phyloP scores from a whole-genome alignment of 345 rosid genomes.

The Ceriops zippeliana region DNA sequence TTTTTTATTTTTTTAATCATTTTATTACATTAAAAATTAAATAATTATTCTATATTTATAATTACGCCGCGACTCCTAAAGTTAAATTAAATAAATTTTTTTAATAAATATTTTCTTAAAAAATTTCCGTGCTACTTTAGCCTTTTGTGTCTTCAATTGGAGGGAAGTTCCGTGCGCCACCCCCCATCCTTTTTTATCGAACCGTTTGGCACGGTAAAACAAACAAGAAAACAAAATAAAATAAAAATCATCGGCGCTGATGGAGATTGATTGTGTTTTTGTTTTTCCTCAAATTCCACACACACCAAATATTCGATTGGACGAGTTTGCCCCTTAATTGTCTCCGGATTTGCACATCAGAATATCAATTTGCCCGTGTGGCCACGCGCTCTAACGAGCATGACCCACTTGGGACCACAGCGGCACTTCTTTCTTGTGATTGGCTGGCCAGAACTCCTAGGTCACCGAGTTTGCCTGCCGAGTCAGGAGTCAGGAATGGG shows the following conservation, averaged over 20 bases:
- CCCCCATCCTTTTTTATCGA: not conserved
- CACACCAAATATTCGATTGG: not conserved
- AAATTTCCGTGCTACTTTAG: constrained; percentile 18
- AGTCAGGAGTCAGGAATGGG: not conserved
- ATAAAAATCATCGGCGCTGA: constrained; percentile 2
- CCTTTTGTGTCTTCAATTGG: not conserved
- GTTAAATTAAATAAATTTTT: too few species aligned
- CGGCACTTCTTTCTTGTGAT: not conserved
- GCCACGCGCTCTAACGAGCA: not conserved
- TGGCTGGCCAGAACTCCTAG: not conserved
- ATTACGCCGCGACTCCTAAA: too few species aligned
- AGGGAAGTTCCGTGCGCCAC: not conserved
- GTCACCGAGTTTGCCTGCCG: not conserved
- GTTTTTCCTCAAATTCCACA: not conserved
- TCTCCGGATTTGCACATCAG: constrained; percentile 6
- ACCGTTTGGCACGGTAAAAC: not conserved
- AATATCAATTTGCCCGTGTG: not conserved
- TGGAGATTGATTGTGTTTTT: not conserved
- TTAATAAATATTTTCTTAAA: not conserved
- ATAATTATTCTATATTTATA: too few species aligned
- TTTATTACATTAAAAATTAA: not conserved
- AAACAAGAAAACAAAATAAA: too few species aligned
- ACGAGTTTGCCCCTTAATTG: constrained; percentile 6
- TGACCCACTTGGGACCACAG: not conserved
- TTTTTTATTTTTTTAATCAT: not conserved